These are phyloP conservation scores for Neoconidiobolus thromboides DNA, from an alignment of 371 early-diverging fungal species.

Conservation along the genomic window DNA sequence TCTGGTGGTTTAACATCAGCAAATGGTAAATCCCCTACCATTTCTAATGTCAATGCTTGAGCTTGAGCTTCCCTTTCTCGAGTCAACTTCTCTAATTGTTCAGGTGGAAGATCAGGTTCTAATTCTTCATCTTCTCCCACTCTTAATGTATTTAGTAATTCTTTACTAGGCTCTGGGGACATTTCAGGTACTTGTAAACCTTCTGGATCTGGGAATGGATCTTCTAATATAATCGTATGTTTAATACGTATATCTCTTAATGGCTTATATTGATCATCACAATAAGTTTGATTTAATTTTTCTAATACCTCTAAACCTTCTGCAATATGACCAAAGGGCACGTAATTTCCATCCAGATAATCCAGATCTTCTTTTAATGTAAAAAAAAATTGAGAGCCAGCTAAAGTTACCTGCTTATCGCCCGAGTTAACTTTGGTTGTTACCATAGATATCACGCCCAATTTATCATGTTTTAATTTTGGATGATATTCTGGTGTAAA, in stretches of 20 bases:
- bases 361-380: slow-evolving; percentile 67
- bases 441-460: slow-evolving; percentile 78
- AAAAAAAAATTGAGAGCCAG: slow-evolving; percentile 91
- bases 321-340: slow-evolving; percentile 90
- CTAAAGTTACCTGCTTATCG: slow-evolving; percentile 18
- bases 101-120: slow-evolving; percentile 41
- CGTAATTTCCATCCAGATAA: slow-evolving; percentile 91
- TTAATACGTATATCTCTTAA: slow-evolving; percentile 78
- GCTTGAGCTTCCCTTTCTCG: slow-evolving; percentile 67
- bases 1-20: slow-evolving; percentile 95
- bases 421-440: slow-evolving; percentile 20
- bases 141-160: slow-evolving; percentile 51
- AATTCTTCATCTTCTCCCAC: slow-evolving; percentile 72
- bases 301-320: slow-evolving; percentile 87
- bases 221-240: slow-evolving; percentile 84
- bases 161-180: slow-evolving; percentile 66
- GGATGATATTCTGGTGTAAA: slow-evolving; percentile 73
- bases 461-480: slow-evolving; percentile 60
- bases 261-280: slow-evolving; percentile 56
- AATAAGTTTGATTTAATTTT: slow-evolving; percentile 47
- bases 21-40: slow-evolving; percentile 94
- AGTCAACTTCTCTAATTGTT: slow-evolving; percentile 41
- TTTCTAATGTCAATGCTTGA: slow-evolving; percentile 83
- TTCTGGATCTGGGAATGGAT: slow-evolving; percentile 79
- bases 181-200: slow-evolving; percentile 44